Percentiles rank a stretch among this genome's conserved stretches.
Conservation (phyloP, 352 stramenopile species). For the Stephanocyclus meneghinianus region DNA sequence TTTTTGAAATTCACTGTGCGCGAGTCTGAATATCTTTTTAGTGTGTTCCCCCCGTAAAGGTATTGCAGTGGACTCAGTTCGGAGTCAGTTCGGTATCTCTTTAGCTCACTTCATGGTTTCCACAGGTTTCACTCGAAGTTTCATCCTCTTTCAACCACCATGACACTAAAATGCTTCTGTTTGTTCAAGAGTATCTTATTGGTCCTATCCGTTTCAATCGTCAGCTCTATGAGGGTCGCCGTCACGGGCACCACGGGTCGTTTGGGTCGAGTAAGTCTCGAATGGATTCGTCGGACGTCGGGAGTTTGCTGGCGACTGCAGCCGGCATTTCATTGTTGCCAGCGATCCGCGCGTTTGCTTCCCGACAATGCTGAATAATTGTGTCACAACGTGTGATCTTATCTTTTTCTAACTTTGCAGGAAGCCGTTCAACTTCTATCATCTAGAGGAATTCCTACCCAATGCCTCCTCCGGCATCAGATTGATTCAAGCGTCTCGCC, state of each 20-base stretch:
- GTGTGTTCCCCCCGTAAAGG: too few relatives aligned
- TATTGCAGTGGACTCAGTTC: too few relatives aligned
- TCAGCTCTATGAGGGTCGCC: slow-evolving; percentile 19
- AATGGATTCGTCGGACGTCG: too few relatives aligned
- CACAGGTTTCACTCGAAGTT: too few relatives aligned
- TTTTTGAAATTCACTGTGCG: too few relatives aligned
- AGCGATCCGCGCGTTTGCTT: neutral
- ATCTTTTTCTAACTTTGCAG: slow-evolving; percentile 1
- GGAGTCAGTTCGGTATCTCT: too few relatives aligned
- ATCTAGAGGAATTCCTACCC: slow-evolving; percentile 36
- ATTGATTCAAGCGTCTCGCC: slow-evolving; percentile 27
- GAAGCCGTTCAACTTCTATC: slow-evolving; percentile 49
- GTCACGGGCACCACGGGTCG: slow-evolving; percentile 35
- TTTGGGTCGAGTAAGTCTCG: slow-evolving; percentile 18
- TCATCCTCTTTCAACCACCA: too few relatives aligned
- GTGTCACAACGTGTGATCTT: neutral
- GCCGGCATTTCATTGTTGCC: neutral
- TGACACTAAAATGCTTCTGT: too few relatives aligned
- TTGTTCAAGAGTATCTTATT: neutral
- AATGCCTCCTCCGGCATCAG: slow-evolving; percentile 55
- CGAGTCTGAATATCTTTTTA: too few relatives aligned
- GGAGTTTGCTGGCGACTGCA: too few relatives aligned
- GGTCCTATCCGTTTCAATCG: neutral
- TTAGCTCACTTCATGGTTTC: too few relatives aligned
- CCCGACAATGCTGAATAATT: neutral